Evolutionary conservation across 2,329 filamentous ascomycete genomes (phyloP).

Genomic region (Ceratocystis lukuohia): DNA sequence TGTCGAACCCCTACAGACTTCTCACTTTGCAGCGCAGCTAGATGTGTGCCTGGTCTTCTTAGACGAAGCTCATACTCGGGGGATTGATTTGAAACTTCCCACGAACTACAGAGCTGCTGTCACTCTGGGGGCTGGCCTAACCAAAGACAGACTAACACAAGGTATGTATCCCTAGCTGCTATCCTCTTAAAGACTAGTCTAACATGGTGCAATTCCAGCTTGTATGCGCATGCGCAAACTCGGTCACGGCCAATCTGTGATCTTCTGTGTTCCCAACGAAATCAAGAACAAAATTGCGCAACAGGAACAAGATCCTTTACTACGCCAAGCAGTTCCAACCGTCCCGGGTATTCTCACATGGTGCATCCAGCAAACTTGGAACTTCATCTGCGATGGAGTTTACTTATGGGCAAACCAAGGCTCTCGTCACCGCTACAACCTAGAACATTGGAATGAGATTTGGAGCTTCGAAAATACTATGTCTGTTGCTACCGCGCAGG

Average conservation of each 20-base stretch:
- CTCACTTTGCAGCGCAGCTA: conserved; percentile 43
- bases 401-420: conserved; percentile 51
- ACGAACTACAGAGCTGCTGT: conserved; percentile 47
- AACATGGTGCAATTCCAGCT: conserved; percentile 29
- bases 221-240: conserved; percentile 62
- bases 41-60: conserved; percentile 52
- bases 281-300: conserved; percentile 41
- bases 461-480: conserved; percentile 17
- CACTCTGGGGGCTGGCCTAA: conserved; percentile 50
- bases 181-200: neutral
- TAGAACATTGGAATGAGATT: conserved; percentile 25
- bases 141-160: conserved; percentile 57
- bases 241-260: conserved; percentile 50
- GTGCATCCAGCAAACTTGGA: conserved; percentile 44
- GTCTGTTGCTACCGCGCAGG: conserved; percentile 25
- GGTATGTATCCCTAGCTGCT: conserved; percentile 31
- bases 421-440: conserved; percentile 33
- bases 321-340: conserved; percentile 25
- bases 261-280: conserved; percentile 47
- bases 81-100: conserved; percentile 54
- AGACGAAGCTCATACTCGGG: conserved; percentile 57
- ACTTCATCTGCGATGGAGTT: conserved; percentile 35
- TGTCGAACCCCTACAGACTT: conserved; percentile 40
- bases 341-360: conserved; percentile 45
- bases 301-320: neutral